phyloP scores from a whole-genome alignment of 768 basidiomycete genomes.

The Coprinopsis marcescibilis region DNA sequence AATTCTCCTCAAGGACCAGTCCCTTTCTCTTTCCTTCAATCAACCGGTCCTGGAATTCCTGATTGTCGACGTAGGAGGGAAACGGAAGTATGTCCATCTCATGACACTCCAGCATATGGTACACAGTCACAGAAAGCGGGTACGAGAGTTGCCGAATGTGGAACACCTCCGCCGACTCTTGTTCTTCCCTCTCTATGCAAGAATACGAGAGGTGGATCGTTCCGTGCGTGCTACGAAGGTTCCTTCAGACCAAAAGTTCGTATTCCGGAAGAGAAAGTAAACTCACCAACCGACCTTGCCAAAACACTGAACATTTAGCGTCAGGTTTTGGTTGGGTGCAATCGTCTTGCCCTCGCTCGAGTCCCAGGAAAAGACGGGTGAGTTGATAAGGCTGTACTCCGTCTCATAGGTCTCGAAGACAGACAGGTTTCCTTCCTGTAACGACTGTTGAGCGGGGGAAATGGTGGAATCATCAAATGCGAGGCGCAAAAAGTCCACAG shows the following conservation, averaged over 20 bases:
- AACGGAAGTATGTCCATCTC: slow-evolving; percentile 78
- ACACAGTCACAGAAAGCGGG: slow-evolving; percentile 89
- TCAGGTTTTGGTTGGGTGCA: slow-evolving; percentile 63
- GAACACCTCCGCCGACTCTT: slow-evolving; percentile 47
- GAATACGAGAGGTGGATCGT: slow-evolving; percentile 83
- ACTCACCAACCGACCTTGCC: slow-evolving; percentile 92
- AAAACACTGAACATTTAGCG: slow-evolving; percentile 65
- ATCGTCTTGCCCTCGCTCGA: slow-evolving; percentile 46
- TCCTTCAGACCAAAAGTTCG: slow-evolving; percentile 12
- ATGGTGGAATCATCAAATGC: slow-evolving; percentile 91
- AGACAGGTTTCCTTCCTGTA: slow-evolving; percentile 75
- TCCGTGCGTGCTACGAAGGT: slow-evolving; percentile 61
- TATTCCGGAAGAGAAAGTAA: neutral
- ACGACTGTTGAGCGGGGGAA: slow-evolving; percentile 62
- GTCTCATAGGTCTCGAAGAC: slow-evolving; percentile 89
- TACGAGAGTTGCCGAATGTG: slow-evolving; percentile 84
- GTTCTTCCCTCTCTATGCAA: slow-evolving; percentile 43
- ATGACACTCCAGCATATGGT: slow-evolving; percentile 88
- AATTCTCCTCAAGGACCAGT: slow-evolving; percentile 41
- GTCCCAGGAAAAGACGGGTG: slow-evolving; percentile 79
- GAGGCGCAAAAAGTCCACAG: slow-evolving; percentile 81
- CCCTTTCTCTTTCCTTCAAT: slow-evolving; percentile 21
- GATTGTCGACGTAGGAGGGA: slow-evolving; percentile 28
- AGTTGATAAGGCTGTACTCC: slow-evolving; percentile 71
- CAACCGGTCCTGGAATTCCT: slow-evolving; percentile 17